Evolutionary conservation across 495 filamentous ascomycete species (phyloP), one percentile per base, ranked within the genome.

Genomic region (Neurospora terricola): DNA sequence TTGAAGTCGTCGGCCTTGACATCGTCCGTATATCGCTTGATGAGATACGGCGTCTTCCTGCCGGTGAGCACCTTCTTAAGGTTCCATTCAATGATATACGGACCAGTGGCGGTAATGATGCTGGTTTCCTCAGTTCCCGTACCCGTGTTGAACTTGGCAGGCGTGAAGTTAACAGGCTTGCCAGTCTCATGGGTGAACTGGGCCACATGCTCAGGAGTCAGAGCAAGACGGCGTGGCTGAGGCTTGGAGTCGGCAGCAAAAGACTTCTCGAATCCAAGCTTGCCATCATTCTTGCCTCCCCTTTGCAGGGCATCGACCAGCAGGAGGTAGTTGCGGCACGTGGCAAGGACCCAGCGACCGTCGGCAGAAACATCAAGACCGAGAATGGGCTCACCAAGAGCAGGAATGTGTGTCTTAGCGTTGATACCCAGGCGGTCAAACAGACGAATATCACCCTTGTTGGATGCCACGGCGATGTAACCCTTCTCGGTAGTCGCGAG

Each of bases 1-100:
- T 94, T 92, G 90, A 99, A 99, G 80, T 99, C 96, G 79, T 99
- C 96, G n/a, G 96, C 96, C 85, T 94, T 97, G 76, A 99, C 93
- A 71, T 96, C 92, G 81, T 99, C 96, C 5, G 86, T 87, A 78
- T 99, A 99, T 5, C 96, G 91, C 85, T 98, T 98, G 87, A 99
- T 97, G 54, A 90, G 91, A 81, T 99, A 99, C 3, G 94, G 93
- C 73, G 95, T 91, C 80, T 93, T 95, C 70, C 87, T 86, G 62
- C 91, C 93, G 14, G 83, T 82, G 23, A 97, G 77, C 1, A 97
- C 88, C 85, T 94, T 97, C 85, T 94, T 93, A 81, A 99, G 80
- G 78, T 88, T 96, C 96, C 96, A 99, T 38, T 96, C 97, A 54
- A 99, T 87, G 78, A 99, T 96, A 83, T 97, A 99, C 9, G 95